A percentile compares a stretch with the other conserved stretches of the same genome.
phyloP scores from a whole-genome alignment of 768 basidiomycete genomes.

The Amanita muscaria region DNA sequence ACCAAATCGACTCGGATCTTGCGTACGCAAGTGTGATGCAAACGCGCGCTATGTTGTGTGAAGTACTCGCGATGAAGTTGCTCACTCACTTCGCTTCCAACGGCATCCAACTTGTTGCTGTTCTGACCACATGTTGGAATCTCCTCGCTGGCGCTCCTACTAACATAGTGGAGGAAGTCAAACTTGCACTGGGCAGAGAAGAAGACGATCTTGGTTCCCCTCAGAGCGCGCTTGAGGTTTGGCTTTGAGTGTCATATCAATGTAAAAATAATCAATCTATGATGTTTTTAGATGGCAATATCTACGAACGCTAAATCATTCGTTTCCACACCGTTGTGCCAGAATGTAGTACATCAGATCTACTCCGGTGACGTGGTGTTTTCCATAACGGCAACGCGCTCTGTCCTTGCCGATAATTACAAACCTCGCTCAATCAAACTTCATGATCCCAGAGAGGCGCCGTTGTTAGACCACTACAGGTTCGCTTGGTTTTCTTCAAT shows the following conservation, averaged over 20 bases:
- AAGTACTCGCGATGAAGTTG: slow-evolving; percentile 85
- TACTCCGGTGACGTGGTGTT: slow-evolving; percentile 74
- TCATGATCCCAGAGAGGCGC: slow-evolving; percentile 57
- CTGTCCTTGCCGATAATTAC: slow-evolving; percentile 87
- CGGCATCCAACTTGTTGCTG: slow-evolving; percentile 69
- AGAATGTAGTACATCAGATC: slow-evolving; percentile 82
- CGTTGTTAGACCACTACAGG: slow-evolving; percentile 83
- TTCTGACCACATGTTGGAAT: slow-evolving; percentile 78
- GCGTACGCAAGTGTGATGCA: slow-evolving; percentile 70
- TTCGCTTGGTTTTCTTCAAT: slow-evolving; percentile 14
- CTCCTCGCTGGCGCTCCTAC: slow-evolving; percentile 70
- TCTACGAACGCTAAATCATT: slow-evolving; percentile 79
- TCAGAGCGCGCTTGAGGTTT: slow-evolving; percentile 80
- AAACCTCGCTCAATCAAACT: slow-evolving; percentile 67
- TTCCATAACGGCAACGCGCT: slow-evolving; percentile 49
- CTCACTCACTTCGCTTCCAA: slow-evolving; percentile 64
- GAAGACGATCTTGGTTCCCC: slow-evolving; percentile 60
- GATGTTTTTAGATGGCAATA: slow-evolving; percentile 65
- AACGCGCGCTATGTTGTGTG: slow-evolving; percentile 66
- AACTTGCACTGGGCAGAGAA: slow-evolving; percentile 42
- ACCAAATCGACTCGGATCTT: slow-evolving; percentile 58
- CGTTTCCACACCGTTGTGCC: slow-evolving; percentile 73
- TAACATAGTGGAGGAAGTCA: slow-evolving; percentile 62
- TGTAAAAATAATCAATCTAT: not conserved
- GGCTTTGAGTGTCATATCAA: slow-evolving; percentile 16